Percentiles rank a stretch among this genome's conserved stretches.
Evolutionary conservation across 257 asterid species (phyloP).

Genomic region (Plantago ovata): DNA sequence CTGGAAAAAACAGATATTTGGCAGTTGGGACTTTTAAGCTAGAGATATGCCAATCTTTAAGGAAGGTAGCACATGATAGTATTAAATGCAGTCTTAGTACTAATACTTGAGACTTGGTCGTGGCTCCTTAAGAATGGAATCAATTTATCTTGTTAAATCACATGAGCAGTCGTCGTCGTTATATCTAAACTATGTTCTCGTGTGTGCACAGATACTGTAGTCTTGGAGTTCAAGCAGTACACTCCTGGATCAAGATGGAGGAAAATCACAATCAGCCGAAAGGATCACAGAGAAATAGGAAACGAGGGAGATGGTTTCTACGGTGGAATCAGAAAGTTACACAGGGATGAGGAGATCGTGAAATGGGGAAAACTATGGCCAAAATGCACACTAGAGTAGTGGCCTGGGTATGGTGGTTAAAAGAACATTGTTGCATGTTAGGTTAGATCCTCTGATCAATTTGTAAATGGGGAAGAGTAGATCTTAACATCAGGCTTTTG

Average conservation of each 20-base stretch:
- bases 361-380: constrained; percentile 73
- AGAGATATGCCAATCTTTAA: no score
- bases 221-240: constrained; percentile 88
- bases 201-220: constrained; percentile 40
- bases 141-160: neutral
- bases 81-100: no score
- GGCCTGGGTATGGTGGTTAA: neutral
- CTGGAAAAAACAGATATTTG: no score
- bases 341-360: constrained; percentile 21
- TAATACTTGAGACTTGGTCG: no score
- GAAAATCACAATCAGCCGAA: constrained; percentile 39
- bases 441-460: no score
- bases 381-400: constrained; percentile 42
- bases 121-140: neutral
- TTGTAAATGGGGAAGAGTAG: constrained; percentile 33
- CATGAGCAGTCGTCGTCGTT: neutral
- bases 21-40: no score
- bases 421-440: neutral
- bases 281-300: constrained; percentile 68
- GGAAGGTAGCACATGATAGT: no score
- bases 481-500: constrained; percentile 18
- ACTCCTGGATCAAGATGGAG: constrained; percentile 65
- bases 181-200: neutral
- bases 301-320: constrained; percentile 67
- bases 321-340: constrained; percentile 23